A percentile compares a stretch with the other conserved stretches of the same genome.
Conservation (phyloP, 164 flowering plant genomes). For the Sextonia rubra region DNA sequence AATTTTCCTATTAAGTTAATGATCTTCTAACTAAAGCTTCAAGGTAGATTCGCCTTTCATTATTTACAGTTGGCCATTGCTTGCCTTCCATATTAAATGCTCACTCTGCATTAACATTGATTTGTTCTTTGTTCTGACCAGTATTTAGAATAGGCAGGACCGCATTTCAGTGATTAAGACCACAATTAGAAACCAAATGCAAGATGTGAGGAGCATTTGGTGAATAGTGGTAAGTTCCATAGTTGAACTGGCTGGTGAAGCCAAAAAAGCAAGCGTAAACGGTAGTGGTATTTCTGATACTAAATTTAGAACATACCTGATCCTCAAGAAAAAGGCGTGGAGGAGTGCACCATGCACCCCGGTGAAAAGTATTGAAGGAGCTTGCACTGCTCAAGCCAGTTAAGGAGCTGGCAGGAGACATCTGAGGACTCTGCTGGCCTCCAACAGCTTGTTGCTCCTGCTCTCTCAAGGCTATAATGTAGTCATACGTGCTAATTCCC, state of each 20-base stretch:
- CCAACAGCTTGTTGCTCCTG: slow-evolving; percentile 82
- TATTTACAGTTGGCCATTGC: no score
- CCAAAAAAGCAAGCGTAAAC: neutral
- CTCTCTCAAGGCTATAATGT: slow-evolving; percentile 93
- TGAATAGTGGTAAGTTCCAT: no score
- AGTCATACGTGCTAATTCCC: slow-evolving; percentile 98
- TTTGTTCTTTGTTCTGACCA: neutral
- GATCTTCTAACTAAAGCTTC: no score
- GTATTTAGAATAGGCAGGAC: neutral
- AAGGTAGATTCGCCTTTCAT: no score
- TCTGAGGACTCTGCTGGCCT: slow-evolving; percentile 90
- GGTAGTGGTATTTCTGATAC: neutral
- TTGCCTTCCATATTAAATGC: no score
- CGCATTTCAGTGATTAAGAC: neutral
- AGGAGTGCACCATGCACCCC: slow-evolving; percentile 98
- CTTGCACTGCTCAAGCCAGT: slow-evolving; percentile 97
- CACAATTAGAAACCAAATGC: neutral
- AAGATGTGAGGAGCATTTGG: neutral
- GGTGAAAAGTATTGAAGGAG: slow-evolving; percentile 76
- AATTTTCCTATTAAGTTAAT: no score
- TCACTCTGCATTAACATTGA: no score
- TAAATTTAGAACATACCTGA: slow-evolving; percentile 53
- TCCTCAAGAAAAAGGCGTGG: slow-evolving; percentile 94
- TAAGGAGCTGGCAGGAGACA: slow-evolving; percentile 90
- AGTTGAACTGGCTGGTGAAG: neutral